Evolutionary conservation across 1,139 yeast genomes (phyloP).

Genomic region (Pichia sp.): DNA sequence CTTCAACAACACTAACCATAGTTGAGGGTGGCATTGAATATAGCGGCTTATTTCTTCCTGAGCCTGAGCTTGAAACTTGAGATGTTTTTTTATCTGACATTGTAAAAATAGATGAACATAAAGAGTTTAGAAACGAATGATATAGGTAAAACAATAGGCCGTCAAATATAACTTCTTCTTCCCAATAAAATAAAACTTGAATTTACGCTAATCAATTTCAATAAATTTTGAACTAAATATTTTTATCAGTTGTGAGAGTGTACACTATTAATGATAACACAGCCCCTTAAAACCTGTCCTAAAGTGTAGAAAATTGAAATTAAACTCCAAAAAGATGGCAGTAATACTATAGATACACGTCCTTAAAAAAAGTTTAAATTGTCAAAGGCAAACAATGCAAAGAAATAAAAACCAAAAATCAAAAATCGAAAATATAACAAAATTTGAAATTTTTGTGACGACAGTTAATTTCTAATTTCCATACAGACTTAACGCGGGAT

Average conservation of each 20-base stretch:
- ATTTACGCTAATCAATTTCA: not conserved
- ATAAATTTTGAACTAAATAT: not conserved
- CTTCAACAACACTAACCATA: constrained; percentile 22
- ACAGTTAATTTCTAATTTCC: too few species aligned
- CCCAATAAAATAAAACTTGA: not conserved
- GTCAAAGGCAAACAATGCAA: not conserved
- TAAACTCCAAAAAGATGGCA: not conserved
- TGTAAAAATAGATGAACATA: not conserved
- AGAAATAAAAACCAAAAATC: not conserved
- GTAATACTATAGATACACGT: not conserved
- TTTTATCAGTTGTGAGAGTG: not conserved
- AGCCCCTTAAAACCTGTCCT: not conserved
- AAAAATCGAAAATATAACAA: too few species aligned
- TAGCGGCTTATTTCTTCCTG: not conserved
- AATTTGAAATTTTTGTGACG: too few species aligned
- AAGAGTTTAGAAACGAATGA: not conserved
- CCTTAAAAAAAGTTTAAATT: not conserved
- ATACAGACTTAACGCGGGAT: too few species aligned
- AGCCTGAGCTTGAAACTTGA: not conserved
- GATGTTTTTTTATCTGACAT: not conserved
- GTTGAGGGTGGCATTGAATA: constrained; percentile 5
- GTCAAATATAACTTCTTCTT: not conserved
- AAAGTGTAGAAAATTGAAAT: not conserved
- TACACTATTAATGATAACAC: not conserved
- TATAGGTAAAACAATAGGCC: not conserved